Evolutionary conservation across 179 eudicot genomes (phyloP).

Genomic region (Silene vulgaris): DNA sequence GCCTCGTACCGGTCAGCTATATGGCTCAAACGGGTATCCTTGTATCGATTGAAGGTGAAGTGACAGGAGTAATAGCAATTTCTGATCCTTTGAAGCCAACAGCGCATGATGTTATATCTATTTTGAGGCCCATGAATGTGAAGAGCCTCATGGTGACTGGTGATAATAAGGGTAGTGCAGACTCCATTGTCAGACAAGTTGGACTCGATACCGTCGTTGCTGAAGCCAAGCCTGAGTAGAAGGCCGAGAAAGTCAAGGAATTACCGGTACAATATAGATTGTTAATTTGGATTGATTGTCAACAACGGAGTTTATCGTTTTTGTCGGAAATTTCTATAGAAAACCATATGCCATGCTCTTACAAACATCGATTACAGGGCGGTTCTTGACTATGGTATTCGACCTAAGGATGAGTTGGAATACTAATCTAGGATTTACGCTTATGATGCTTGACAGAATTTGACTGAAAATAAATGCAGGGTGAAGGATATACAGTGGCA

Average conservation of each 20-base stretch:
- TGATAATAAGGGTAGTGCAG: conserved; percentile 90
- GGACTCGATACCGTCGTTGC: conserved; percentile 76
- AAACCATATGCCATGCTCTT: no score
- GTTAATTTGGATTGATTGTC: no score
- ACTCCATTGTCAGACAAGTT: conserved; percentile 69
- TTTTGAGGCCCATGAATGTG: conserved; percentile 78
- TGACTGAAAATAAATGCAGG: conserved; percentile 34
- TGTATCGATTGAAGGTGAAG: conserved; percentile 51
- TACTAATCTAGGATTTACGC: no score
- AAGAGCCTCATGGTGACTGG: no score
- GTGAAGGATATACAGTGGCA: no score
- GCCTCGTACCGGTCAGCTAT: no score
- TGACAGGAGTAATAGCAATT: conserved; percentile 63
- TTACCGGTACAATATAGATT: conserved; percentile 15
- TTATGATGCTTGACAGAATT: no score
- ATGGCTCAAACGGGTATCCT: conserved; percentile 86
- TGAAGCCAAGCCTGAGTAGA: conserved; percentile 81
- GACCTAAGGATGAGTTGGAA: no score
- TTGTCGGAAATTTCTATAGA: no score
- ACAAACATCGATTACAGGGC: no score
- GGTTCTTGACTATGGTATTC: no score
- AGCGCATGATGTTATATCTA: conserved; percentile 67
- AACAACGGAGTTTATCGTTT: no score
- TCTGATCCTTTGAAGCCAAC: conserved; percentile 81
- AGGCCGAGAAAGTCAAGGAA: conserved; percentile 73